A percentile compares a stretch with the other conserved stretches of the same genome.
Evolutionary conservation across 306 rosid genomes (phyloP).

Genomic region (Amphicarpaea edgeworthii): DNA sequence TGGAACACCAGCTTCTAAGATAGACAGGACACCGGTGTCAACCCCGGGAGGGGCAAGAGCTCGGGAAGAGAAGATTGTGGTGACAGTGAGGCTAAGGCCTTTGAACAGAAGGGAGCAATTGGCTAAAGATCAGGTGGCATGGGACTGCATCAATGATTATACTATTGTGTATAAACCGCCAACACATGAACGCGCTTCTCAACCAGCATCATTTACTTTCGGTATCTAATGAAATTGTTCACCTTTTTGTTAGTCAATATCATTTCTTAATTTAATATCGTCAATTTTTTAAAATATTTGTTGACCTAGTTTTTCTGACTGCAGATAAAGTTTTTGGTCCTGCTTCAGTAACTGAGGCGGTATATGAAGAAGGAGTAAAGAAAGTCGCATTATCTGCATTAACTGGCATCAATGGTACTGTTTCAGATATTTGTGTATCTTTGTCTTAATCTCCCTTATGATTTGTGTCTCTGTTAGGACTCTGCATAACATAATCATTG

Average conservation of each 20-base stretch:
- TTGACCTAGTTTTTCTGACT: conserved; percentile 35
- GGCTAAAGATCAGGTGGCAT: conserved; percentile 93
- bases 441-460: not conserved
- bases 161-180: conserved; percentile 78
- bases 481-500: conserved; percentile 16
- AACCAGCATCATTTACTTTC: conserved; percentile 77
- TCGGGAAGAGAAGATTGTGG: conserved; percentile 95
- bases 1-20: conserved; percentile 92
- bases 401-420: conserved; percentile 93
- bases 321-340: conserved; percentile 97
- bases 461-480: not conserved
- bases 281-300: conserved; percentile 10
- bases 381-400: conserved; percentile 89
- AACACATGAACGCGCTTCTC: conserved; percentile 70
- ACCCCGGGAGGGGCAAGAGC: conserved; percentile 85
- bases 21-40: conserved; percentile 81
- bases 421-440: conserved; percentile 30
- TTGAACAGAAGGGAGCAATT: conserved; percentile 85
- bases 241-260: not conserved
- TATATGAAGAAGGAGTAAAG: conserved; percentile 97
- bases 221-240: conserved; percentile 59
- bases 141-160: conserved; percentile 88
- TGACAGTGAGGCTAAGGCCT: conserved; percentile 93
- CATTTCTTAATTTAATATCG: not conserved
- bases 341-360: conserved; percentile 69